Conservation (phyloP, 306 rosid genomes). For the Psophocarpus tetragonolobus region DNA sequence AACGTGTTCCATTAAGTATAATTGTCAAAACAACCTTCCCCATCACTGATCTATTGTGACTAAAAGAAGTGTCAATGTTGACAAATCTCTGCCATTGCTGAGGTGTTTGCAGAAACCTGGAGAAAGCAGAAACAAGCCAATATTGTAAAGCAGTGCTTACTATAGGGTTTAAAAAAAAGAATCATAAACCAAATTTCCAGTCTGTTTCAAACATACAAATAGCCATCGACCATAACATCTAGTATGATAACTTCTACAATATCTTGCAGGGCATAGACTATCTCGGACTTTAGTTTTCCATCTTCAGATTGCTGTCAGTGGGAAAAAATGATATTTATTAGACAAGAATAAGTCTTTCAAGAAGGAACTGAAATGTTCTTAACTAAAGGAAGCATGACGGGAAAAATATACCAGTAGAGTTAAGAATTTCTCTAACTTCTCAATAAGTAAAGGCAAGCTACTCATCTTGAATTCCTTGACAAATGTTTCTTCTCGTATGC, state of each 20-base stretch:
- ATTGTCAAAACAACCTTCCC: constrained; percentile 63
- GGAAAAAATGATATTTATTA: constrained; percentile 21
- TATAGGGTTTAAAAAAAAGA: not conserved
- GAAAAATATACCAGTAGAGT: constrained; percentile 59
- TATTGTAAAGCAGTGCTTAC: constrained; percentile 32
- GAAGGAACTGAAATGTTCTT: constrained; percentile 1
- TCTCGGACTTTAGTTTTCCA: constrained; percentile 45
- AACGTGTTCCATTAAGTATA: not conserved
- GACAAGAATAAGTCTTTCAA: constrained; percentile 9
- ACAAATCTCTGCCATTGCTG: constrained; percentile 60
- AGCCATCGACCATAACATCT: constrained; percentile 74
- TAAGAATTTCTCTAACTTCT: constrained; percentile 75
- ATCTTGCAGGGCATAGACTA: constrained; percentile 84
- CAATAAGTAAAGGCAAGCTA: constrained; percentile 76
- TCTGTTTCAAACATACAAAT: constrained; percentile 53
- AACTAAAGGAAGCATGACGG: not conserved
- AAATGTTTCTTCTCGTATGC: constrained; percentile 39
- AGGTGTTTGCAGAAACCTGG: constrained; percentile 47
- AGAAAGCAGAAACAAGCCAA: constrained; percentile 35
- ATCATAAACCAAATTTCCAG: not conserved
- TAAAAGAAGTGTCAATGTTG: constrained; percentile 41
- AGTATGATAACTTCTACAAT: constrained; percentile 77
- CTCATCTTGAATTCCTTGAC: constrained; percentile 68
- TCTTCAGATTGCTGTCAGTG: constrained; percentile 54
- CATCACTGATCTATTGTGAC: constrained; percentile 48